Evolutionary conservation across 768 basidiomycete genomes (phyloP).

Genomic region (Peribolospora kevripleyi): DNA sequence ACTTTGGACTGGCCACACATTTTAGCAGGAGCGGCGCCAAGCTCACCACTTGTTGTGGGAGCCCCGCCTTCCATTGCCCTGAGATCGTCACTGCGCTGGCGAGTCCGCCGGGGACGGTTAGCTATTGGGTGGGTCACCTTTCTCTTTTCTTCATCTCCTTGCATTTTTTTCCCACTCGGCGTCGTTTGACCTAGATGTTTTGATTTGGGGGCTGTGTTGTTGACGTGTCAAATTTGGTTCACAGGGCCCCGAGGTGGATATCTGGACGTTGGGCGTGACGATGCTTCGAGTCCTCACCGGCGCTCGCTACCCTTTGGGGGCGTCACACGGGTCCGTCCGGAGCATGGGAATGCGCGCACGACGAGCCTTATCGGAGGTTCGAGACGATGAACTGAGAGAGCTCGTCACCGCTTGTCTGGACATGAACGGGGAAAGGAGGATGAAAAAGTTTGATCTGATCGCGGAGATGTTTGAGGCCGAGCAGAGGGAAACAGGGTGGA

Average conservation of each 20-base stretch:
- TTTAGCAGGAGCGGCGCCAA: conserved; percentile 20
- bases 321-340: conserved; percentile 17
- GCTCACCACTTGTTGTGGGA: conserved; percentile 25
- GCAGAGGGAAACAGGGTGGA: background rate
- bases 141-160: background rate
- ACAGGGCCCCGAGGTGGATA: conserved; percentile 24
- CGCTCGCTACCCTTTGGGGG: conserved; percentile 22
- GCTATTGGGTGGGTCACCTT: conserved; percentile 18
- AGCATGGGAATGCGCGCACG: conserved; percentile 18
- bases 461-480: conserved; percentile 7
- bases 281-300: conserved; percentile 20
- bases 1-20: conserved; percentile 25
- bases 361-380: conserved; percentile 18
- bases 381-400: conserved; percentile 8
- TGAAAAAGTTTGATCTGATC: conserved; percentile 16
- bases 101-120: conserved; percentile 19
- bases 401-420: conserved; percentile 19
- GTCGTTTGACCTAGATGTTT: background rate
- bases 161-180: background rate
- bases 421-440: conserved; percentile 19
- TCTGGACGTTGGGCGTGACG: conserved; percentile 25
- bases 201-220: background rate
- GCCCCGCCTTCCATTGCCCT: conserved; percentile 19
- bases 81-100: conserved; percentile 21
- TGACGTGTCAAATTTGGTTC: background rate